Evolutionary conservation across 805 yeast genomes (phyloP), one percentile per base, ranked within the genome.

Genomic region (Metschnikowia corniflorae): DNA sequence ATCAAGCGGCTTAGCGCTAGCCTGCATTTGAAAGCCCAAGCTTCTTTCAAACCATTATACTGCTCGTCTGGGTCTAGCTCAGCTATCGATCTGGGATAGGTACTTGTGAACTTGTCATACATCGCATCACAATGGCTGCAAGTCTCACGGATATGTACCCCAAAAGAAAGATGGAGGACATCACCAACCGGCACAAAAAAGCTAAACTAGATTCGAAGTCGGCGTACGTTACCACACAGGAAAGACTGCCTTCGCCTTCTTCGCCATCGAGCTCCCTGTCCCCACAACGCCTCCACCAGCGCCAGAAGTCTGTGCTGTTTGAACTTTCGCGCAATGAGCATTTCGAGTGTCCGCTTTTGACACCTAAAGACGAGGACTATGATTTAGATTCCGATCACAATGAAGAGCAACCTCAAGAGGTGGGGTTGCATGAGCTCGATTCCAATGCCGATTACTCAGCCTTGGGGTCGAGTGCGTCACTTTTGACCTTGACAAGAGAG

Each of bases 331-430:
- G 44, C 24, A 52, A 58, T 35, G 51, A 53, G 38, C 48, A 45
- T 22, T 61, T 59, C 37, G 58, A 60, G 25, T 55, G 64, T 29
- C 70, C 70, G 6, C 54, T 67, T 22, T 53, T 66, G 33, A 67
- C 72, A 2, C 72, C 72, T 5, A 65, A 64, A 40, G 68, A 67
- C 17, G 72, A 65, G 24, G 65, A 63, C 31, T 61, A 63, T 35
- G 64, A 59, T 19, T 55, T 57, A 39, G 53, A 54, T 19, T 53
- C 51, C 15, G 51, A 47, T 24, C 37, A 31, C 17, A 29, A 40
- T 24, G 32, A 40, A 16, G 39, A 33, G 15, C 26, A 33, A 27
- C 22, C 32, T 9, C 26, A 27, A 10, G 39, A 31, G 7, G 33
- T 17, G 19, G 28, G 10, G 15, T 13, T 17, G 26, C 28, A 16